Base-by-base conservation (phyloP, 768 basidiomycete species). In the Hemileccinum impolitum region DNA sequence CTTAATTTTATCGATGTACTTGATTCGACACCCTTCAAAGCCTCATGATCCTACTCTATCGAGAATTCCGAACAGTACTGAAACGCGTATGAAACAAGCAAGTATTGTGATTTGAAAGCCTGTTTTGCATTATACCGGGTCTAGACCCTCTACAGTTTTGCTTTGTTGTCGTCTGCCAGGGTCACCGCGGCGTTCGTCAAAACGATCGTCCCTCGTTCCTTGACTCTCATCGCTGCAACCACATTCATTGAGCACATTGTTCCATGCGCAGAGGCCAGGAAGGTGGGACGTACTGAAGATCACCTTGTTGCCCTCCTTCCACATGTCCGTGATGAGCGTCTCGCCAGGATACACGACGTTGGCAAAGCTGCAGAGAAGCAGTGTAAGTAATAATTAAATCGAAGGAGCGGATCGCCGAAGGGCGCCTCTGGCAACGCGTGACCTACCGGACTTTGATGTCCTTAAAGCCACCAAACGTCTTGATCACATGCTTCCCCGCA, bases 271-370 rank as follows among this genome's bases (percentile, higher is more conserved):
- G 14, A 17, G 10, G 10, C 9, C 39, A 26, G 25, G 4, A 7
- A 49, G 30, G 23, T 3, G 36, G n/a, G 10, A 78, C 91, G 65
- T 58, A 96, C 93, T 74, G 68, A 99, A 99, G 43, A 97, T 83
- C 47, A 98, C 85, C 70, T 84, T 96, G 52, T 78, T 69, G 3
- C 86, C 90, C 59, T 96, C 93, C 66, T 94, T 96, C 96, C 96
- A 99, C 95, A 98, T 97, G 65, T 91, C 84, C 0, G 95, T 99
- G 13, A 93, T 75, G 45, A 98, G 77, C 2, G 95, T 98, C 70
- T 98, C 94, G 0, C 94, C 95, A 2, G 95, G 96, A 64, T 87
- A 94, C 19, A 98, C 92, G 2, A 91, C 83, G 3, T 92, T 93
- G 0, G 87, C 82, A 68, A 98, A 95, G 30, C 88, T 88, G 53